phyloP scores from a whole-genome alignment of 1,284 basidiomycete species.

The Trametes polyzona region DNA sequence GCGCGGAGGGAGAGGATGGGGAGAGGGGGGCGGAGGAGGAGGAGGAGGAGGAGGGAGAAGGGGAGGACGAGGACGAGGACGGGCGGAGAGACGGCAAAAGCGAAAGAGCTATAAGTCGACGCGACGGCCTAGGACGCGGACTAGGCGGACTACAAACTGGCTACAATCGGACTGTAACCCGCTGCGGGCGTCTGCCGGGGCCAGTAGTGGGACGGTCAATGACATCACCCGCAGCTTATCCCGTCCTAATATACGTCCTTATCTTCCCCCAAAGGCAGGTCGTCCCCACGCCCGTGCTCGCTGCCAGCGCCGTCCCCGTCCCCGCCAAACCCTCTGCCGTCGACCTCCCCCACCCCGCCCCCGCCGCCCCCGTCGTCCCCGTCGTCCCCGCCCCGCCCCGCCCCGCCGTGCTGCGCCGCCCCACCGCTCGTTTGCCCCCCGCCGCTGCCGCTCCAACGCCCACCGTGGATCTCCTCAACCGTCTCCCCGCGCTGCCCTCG shows the following conservation, averaged over 20 bases:
- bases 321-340: not conserved
- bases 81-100: conserved; percentile 17
- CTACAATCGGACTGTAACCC: too few species aligned
- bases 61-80: not conserved
- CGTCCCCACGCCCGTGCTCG: conserved; percentile 12
- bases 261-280: conserved; percentile 10
- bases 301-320: not conserved
- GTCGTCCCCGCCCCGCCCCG: not conserved
- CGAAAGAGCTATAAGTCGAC: conserved; percentile 8
- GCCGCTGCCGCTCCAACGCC: not conserved
- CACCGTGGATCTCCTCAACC: conserved; percentile 15
- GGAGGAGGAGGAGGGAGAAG: not conserved
- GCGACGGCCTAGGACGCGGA: too few species aligned
- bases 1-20: not conserved
- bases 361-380: not conserved
- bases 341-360: not conserved
- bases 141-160: too few species aligned
- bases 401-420: not conserved
- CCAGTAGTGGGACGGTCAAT: conserved; percentile 6
- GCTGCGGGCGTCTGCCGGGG: not conserved
- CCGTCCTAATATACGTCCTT: not conserved
- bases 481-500: conserved; percentile 17
- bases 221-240: conserved; percentile 23
- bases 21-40: conserved; percentile 11
- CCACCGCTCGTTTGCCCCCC: not conserved